Evolutionary conservation across 306 rosid species (phyloP).

Genomic region (Prinsepia uniflora): DNA sequence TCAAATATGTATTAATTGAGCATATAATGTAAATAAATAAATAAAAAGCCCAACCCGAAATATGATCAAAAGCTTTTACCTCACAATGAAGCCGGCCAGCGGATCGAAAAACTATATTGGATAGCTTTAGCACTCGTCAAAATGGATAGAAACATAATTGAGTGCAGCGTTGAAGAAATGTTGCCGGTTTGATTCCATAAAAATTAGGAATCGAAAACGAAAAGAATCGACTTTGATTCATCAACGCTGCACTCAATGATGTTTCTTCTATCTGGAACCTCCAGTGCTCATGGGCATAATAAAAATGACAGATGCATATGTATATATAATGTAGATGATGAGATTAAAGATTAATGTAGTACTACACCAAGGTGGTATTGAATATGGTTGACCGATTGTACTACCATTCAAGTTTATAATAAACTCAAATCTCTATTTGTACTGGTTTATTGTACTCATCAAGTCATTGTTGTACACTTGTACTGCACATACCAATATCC

Average conservation of each 20-base stretch:
- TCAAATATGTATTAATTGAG: no score
- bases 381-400: background rate
- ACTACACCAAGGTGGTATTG: background rate
- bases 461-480: background rate
- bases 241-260: constrained; percentile 99
- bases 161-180: constrained; percentile 47
- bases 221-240: constrained; percentile 23
- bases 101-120: no score
- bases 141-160: constrained; percentile 56
- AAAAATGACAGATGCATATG: background rate
- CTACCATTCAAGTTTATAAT: background rate
- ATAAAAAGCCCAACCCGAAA: background rate
- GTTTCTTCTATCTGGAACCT: constrained; percentile 50
- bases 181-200: background rate
- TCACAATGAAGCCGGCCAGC: no score
- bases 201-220: background rate
- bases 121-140: background rate
- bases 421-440: background rate
- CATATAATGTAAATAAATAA: background rate
- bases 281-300: background rate
- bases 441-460: background rate
- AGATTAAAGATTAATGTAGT: background rate
- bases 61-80: no score
- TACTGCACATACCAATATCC: background rate
- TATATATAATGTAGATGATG: background rate